Base-by-base conservation (phyloP, 805 yeast species). In the Kodamaea fukazawae region DNA sequence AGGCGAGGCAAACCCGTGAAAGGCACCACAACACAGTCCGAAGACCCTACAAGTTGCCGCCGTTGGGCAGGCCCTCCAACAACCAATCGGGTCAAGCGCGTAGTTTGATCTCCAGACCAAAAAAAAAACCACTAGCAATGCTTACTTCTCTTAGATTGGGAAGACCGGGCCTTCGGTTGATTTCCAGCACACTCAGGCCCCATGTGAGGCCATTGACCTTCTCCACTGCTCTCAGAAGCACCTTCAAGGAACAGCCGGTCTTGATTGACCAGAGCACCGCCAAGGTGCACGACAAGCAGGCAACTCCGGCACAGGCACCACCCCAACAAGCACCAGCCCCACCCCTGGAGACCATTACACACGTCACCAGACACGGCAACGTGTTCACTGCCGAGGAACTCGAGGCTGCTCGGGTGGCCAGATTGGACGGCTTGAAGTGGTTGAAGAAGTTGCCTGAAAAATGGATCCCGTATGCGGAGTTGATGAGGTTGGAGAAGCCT, bases 401-500 rank as follows among this genome's bases (percentile, higher is more conserved):
- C 7, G 70, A 67, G 42, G 67, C 68, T 2, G 87, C 83, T 7
- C 67, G 73, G 31, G 60, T 69, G 20, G 75, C 76, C 9, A 65
- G 89, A 46, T 46, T 64, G 29, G 70, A 69, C 2, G 59, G 58
- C 9, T 53, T 68, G 26, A 72, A 70, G 5, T 67, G 71, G 57
- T 69, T 86, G 11, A 67, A 79, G 1, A 69, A 71, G 25, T 70
- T 93, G 16, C 98, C 99, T 0, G 71, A 67, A 30, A 71, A 71
- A 41, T 71, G 81, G 79, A 81, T 86, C 32, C 98, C 99, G 0
- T 93, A 89, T 57, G 95, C 96, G 31, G 95, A 88, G 55, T 67
- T 93, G 40, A 82, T 89, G 85, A 72, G 99, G 40, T 61, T 91
- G 40, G 99, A 93, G 56, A 87, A 87, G 51, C 99, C 99, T 0